Evolutionary conservation across 257 asterid species (phyloP), one percentile per base, ranked within the genome.

Genomic region (Nicotiana attenuata): DNA sequence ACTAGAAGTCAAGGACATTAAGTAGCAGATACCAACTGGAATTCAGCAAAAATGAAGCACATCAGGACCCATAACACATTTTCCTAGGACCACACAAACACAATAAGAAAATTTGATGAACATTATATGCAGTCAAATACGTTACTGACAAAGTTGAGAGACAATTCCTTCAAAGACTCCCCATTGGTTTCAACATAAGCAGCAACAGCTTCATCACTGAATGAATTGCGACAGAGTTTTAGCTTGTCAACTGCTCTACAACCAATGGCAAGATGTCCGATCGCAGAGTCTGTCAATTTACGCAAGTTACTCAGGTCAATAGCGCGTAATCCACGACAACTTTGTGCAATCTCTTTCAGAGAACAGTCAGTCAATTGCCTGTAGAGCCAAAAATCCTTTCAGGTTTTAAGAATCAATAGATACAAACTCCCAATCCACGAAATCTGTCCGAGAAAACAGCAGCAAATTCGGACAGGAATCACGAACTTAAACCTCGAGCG

Each of bases 181-280:
- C 97, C 99, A 82, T 90, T 80, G 73, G 90, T 89, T 88, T 93
- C 97, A 76, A 95, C 89, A 80, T 89, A 95, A 81, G 98, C 99
- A 80, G 98, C 98, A 87, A 95, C 85, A 83, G 94, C 99, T 92
- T 91, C 97, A 86, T 95, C 98, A 84, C 97, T 95, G 90, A 95
- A 95, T 79, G 80, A 59, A 87, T 88, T 92, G 80, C 93, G 94
- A 76, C 94, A 81, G 56, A 93, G 65, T 82, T 87, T 95, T 82
- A 95, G 91, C 59, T 65, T 82, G 69, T 89, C 91, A 85, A 95
- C 82, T 65, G 88, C 88, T 82, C 60, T 88, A 81, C 98, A 93
- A 79, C 99, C 97, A 90, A 89, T 95, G 65, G 97, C 97, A 85
- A 93, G 97, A 82, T 88, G 90, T 45, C 90, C 95, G 26, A 95